Evolutionary conservation across 495 filamentous ascomycete species (phyloP).

Genomic region (Penicillium fimorum): DNA sequence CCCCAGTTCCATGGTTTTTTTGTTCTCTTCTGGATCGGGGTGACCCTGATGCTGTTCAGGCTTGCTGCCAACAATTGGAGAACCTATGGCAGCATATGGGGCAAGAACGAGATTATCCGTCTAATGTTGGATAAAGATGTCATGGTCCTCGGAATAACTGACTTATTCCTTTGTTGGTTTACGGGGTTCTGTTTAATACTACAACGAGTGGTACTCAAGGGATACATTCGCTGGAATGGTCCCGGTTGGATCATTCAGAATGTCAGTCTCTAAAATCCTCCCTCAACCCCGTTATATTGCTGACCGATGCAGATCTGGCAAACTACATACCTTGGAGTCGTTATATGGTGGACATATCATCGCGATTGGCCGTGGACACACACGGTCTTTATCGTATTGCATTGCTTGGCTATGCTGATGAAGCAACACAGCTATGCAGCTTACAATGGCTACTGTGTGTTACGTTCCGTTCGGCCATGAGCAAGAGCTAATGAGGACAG

Average conservation of each 20-base stretch:
- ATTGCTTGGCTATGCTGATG: slow-evolving; percentile 71
- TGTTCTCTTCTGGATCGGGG: slow-evolving; percentile 70
- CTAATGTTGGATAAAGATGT: slow-evolving; percentile 67
- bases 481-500: slow-evolving; percentile 20
- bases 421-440: slow-evolving; percentile 76
- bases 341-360: slow-evolving; percentile 59
- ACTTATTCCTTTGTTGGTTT: slow-evolving; percentile 61
- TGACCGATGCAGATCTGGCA: slow-evolving; percentile 55
- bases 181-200: slow-evolving; percentile 59
- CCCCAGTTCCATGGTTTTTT: slow-evolving; percentile 75
- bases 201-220: slow-evolving; percentile 54
- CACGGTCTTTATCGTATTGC: slow-evolving; percentile 68
- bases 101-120: slow-evolving; percentile 63
- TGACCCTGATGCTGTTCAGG: slow-evolving; percentile 60
- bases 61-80: slow-evolving; percentile 64
- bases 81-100: slow-evolving; percentile 59
- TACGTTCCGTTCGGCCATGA: neutral
- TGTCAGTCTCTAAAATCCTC: slow-evolving; percentile 25
- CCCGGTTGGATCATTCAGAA: slow-evolving; percentile 69
- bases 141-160: slow-evolving; percentile 61
- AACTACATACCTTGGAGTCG: slow-evolving; percentile 53
- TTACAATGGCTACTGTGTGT: slow-evolving; percentile 64
- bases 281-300: too few relatives aligned
- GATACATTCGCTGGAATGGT: slow-evolving; percentile 59
- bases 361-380: slow-evolving; percentile 77